Percentiles rank a stretch among this genome's conserved stretches.
Evolutionary conservation across 345 rosid species (phyloP).

Genomic region (sweet orange (Citrus sinensis)): DVS_A1.0 CM039164.1:6621001-6621500

Average conservation of each 20-base stretch:
- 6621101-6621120: conserved; percentile 55
- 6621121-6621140: conserved; percentile 55
- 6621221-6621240: neutral
- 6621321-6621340: conserved; percentile 30
- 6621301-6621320: neutral
- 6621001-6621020: conserved; percentile 3
- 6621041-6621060: conserved; percentile 57
- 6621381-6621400: conserved; percentile 68
- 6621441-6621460: neutral
- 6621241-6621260: neutral
- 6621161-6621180: conserved; percentile 43
- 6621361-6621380: conserved; percentile 66
- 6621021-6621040: conserved; percentile 66
- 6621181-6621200: neutral
- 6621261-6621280: neutral
- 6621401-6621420: conserved; percentile 27
- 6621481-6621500: neutral
- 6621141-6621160: conserved; percentile 42
- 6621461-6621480: neutral
- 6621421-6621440: conserved; percentile 4
- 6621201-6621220: neutral
- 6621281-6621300: neutral
- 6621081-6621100: conserved; percentile 58
- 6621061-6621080: conserved; percentile 60
- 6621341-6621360: conserved; percentile 56